Conservation (phyloP, 345 rosid genomes). For the Eucalyptus globulus region DNA sequence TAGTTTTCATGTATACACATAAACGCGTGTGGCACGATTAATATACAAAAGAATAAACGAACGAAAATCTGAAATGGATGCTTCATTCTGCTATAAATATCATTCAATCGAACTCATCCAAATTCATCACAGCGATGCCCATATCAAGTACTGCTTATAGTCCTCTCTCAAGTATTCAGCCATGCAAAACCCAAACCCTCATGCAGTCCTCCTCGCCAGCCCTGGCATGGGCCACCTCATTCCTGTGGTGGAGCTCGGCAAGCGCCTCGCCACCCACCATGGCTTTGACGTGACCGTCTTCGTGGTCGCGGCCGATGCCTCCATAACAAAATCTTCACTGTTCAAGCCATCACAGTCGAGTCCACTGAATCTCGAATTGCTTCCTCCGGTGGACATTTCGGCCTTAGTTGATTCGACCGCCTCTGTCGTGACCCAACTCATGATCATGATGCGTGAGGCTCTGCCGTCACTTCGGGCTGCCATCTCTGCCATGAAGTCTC, state of each 20-base stretch:
- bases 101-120: not conserved
- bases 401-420: too few species aligned
- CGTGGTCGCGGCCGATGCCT: too few species aligned
- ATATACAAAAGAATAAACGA: not conserved
- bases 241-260: slow-evolving; percentile 17
- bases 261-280: slow-evolving; percentile 18
- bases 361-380: too few species aligned
- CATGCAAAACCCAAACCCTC: slow-evolving; percentile 24
- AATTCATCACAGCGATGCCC: not conserved
- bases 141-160: not conserved
- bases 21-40: not conserved
- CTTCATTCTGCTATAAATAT: not conserved
- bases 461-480: too few species aligned
- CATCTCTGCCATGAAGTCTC: too few species aligned
- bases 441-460: too few species aligned
- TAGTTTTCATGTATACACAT: not conserved
- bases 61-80: not conserved
- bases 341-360: too few species aligned
- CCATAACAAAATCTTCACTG: too few species aligned
- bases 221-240: slow-evolving; percentile 70
- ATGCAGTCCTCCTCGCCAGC: slow-evolving; percentile 39
- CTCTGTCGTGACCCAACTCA: too few species aligned
- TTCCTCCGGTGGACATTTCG: too few species aligned
- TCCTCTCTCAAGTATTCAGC: not conserved
- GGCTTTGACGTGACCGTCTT: too few species aligned